Conservation (phyloP, 2,329 filamentous ascomycete species). For the Neoscytalidium dimidiatum region DNA sequence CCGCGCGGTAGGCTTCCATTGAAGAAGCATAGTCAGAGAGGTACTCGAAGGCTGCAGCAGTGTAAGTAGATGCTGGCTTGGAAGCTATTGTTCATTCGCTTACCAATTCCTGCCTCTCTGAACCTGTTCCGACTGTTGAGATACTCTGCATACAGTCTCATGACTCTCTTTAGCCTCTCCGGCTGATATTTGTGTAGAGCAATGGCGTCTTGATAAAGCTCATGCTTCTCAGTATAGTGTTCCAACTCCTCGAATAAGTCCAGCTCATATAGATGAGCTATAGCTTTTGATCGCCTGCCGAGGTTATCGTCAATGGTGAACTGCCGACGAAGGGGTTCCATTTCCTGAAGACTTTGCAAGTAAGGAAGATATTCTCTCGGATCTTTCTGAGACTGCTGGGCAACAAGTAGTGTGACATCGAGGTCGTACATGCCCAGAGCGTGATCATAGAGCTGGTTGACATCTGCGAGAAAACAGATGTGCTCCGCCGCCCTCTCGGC, state of each 20-base stretch:
- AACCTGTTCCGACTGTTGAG: slow-evolving; percentile 75
- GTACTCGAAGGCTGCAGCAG: slow-evolving; percentile 73
- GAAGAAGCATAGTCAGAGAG: slow-evolving; percentile 73
- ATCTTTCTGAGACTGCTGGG: slow-evolving; percentile 94
- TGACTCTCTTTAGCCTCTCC: slow-evolving; percentile 66
- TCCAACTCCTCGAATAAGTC: slow-evolving; percentile 76
- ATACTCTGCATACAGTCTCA: slow-evolving; percentile 75
- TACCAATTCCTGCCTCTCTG: slow-evolving; percentile 75
- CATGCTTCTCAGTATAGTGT: slow-evolving; percentile 75
- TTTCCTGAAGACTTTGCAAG: slow-evolving; percentile 79
- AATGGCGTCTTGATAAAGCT: slow-evolving; percentile 76
- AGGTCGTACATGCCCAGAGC: slow-evolving; percentile 90
- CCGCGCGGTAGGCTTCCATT: slow-evolving; percentile 79
- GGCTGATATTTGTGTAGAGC: slow-evolving; percentile 81
- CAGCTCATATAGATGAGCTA: slow-evolving; percentile 73
- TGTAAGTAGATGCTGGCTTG: background rate
- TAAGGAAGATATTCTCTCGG: slow-evolving; percentile 95
- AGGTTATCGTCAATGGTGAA: slow-evolving; percentile 92
- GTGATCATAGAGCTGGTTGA: slow-evolving; percentile 87
- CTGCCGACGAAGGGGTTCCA: slow-evolving; percentile 68
- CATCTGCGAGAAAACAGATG: slow-evolving; percentile 95
- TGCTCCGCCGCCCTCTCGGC: slow-evolving; percentile 92
- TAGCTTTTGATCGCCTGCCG: slow-evolving; percentile 72
- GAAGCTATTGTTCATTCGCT: slow-evolving; percentile 20
- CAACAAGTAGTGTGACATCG: slow-evolving; percentile 84